phyloP scores from a whole-genome alignment of 768 basidiomycete genomes.

The Russula dissimulans region DNA sequence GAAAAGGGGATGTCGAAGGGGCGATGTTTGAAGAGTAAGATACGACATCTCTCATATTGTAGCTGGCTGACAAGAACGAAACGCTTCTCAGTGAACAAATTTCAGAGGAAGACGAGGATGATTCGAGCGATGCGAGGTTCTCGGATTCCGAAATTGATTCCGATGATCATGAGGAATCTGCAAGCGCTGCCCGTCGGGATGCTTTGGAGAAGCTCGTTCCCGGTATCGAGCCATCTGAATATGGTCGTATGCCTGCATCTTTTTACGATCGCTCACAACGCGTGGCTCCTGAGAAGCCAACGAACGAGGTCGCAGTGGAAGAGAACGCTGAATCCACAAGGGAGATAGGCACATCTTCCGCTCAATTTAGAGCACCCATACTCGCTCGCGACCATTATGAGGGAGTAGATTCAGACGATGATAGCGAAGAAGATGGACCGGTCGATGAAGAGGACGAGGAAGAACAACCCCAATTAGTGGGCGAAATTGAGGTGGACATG shows the following conservation, averaged over 20 bases:
- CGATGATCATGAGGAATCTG: conserved; percentile 19
- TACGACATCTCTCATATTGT: neutral
- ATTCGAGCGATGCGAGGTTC: conserved; percentile 29
- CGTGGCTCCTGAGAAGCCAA: conserved; percentile 39
- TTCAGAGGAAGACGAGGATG: conserved; percentile 37
- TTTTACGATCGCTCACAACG: conserved; percentile 65
- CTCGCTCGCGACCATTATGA: conserved; percentile 80
- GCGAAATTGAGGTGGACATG: conserved; percentile 86
- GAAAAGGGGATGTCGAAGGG: conserved; percentile 81
- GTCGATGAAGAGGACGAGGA: conserved; percentile 61
- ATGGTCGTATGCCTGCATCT: conserved; percentile 76
- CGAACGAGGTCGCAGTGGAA: conserved; percentile 34
- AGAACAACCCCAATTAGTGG: conserved; percentile 74
- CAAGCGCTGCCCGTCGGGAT: conserved; percentile 40
- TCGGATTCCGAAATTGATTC: conserved; percentile 26
- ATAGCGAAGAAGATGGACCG: conserved; percentile 51
- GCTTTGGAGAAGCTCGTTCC: conserved; percentile 80
- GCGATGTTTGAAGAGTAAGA: conserved; percentile 85
- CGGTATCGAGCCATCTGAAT: conserved; percentile 69
- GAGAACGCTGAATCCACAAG: neutral
- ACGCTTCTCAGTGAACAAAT: conserved; percentile 39
- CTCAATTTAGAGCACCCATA: conserved; percentile 44
- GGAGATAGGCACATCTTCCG: neutral
- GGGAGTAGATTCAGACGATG: conserved; percentile 89
- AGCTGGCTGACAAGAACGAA: neutral